Base-by-base conservation (phyloP, 768 basidiomycete genomes). In the Lactifluus volemus region DNA sequence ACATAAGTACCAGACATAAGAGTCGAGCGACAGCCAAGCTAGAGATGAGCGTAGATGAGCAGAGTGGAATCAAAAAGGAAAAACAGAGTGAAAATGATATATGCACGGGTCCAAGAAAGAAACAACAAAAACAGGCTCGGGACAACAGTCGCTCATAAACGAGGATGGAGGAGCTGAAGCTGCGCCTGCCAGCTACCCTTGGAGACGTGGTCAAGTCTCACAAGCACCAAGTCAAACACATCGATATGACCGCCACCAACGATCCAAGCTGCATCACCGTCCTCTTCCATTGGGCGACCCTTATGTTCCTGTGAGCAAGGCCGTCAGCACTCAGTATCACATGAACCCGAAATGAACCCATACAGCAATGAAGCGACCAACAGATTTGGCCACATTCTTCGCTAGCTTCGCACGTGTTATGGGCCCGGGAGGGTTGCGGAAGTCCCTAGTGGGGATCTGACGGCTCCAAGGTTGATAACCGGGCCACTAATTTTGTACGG, bases 101-200 rank as follows among this genome's bases (percentile, higher is more conserved):
- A 32, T 30, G 9, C 9, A 9, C 9, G 38, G 19, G 62, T 54
- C 41, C 47, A 45, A 42, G 44, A 50, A 21, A 34, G 3, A 34
- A 5, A 34, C 32, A 34, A 14, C 25, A 32, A 11, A 41, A n/a
- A 34, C 12, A 36, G 32, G 6, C 32, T 6, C 32, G 32, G 1
- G 32, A 34, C 21, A 49, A 36, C 29, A 5, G 14, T 14, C 8
- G 30, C 9, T 64, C 34, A 64, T 63, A 53, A 30, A 12, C 10
- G 38, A 38, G 61, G 64, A 5, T 14, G 47, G 3, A 54, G 17
- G 52, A 89, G 76, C 69, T 86, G 79, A 49, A 90, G 72, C 59
- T 90, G 87, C 21, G 88, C 86, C 61, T 91, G 88, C 88, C 88
- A 91, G 59, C 84, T 85, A 11, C 89, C 88, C 72, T 88, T 82